Base-by-base conservation (phyloP, 257 asterid genomes). In the Fraxinus pennsylvanica region DNA sequence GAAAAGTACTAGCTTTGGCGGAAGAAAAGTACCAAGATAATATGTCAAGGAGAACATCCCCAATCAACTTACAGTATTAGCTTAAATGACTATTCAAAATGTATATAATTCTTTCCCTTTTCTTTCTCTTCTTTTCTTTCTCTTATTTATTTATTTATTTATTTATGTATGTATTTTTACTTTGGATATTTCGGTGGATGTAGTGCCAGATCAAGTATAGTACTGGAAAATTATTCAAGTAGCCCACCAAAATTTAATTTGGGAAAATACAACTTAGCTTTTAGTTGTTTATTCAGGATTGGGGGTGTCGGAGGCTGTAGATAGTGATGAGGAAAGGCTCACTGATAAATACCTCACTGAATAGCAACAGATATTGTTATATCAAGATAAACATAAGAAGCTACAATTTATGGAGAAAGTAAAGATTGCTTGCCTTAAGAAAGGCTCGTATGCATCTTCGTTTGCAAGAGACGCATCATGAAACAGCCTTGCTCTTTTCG, bases 361-460 rank as follows among this genome's bases (percentile, higher is more conserved):
- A 27, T 50, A 69, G 29, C 59, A 38, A 74, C 1, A 78, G 17
- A 63, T 10, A 32, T 57, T 57, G 8, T 68, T 15, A 45, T 33
- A 22, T 41, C 19, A 12, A 52, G 35, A 71, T 9, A 73, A 54
- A 35, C 21, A 22, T 9, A 59, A 72, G 27, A 59, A 50, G 70
- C 76, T 38, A 76, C 22, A 70, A 35, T n/a, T 77, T 38, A 75
- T 47, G 81, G 1, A 82, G 19, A 30, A 30, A 76, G 45, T 50
- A 38, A 39, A 74, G 66, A 70, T 81, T 79, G 68, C 80, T 86
- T 89, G 78, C 98, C 97, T 90, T 74, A 94, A 85, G 84, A 94
- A 92, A 86, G 99, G 96, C 81, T 92, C 97, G 30, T 92, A 94
- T 71, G 87, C 75, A 81, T 94, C 97, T 88, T 90, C 97, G 15